Base-by-base conservation (phyloP, 2,329 filamentous ascomycete genomes). In the Calonectria ilicicola region DNA sequence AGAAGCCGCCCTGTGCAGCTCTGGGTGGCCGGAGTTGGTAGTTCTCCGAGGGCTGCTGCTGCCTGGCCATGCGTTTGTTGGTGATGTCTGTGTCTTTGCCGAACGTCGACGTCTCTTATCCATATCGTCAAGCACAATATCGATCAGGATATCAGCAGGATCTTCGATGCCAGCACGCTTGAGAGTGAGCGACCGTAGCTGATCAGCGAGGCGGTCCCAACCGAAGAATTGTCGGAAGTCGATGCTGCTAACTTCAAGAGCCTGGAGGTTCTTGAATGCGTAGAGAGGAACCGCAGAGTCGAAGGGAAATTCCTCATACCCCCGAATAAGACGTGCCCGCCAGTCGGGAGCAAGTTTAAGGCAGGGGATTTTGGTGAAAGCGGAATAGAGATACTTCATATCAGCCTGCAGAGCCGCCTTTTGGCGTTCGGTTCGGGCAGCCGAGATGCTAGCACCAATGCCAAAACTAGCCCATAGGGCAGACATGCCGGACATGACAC, bases 151-250 rank as follows among this genome's bases (percentile, higher is more conserved):
- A 81, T 98, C 97, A 21, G 93, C 93, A 4, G 95, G 95, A 80
- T 99, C 96, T 75, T 98, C 95, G 53, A 99, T 89, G 75, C 93
- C 92, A 68, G 94, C 96, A 77, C 95, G 92, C 85, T 95, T 98
- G 76, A 99, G 88, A 2, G 94, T 97, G 75, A 99, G 88, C 74
- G 95, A 97, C 72, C 95, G 93, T 74, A 99, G 87, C 83, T 98
- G 96, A 81, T 99, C 97, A 10, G 97, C 94, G 69, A 98, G 86
- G 71, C 94, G 92, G 82, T 99, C 96, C 97, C 97, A 99, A 70
- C 97, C 97, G 84, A 95, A 98, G 85, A 98, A 98, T 79, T 98
- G 96, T 74, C 97, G 92, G 82, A 98, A 98, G 84, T 99, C 97
- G 81, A 98, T 93, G 85, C 97, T 96, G 85, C 93, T 96, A 66